Conservation (phyloP, 805 yeast genomes). For the Pichia membranifaciens region DNA sequence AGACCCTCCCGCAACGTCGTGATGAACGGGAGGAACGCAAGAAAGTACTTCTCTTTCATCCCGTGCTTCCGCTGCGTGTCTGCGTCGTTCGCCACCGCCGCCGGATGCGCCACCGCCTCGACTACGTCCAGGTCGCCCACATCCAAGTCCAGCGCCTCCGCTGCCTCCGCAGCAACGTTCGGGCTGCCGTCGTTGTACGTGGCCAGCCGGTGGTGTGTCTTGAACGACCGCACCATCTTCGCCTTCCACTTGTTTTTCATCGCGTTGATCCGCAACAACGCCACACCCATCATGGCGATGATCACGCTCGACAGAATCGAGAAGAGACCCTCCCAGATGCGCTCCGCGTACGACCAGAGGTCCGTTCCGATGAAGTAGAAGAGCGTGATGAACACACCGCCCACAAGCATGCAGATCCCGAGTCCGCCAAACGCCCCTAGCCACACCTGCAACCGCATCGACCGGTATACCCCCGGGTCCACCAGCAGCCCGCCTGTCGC, state of each 20-base stretch:
- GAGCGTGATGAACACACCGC: constrained; percentile 59
- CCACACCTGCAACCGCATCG: constrained; percentile 68
- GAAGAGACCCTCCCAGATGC: constrained; percentile 83
- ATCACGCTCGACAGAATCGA: constrained; percentile 72
- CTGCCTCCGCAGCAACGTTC: no score
- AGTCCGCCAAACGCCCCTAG: constrained; percentile 74
- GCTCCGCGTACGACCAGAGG: constrained; percentile 81
- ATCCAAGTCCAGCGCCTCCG: no score
- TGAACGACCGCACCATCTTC: constrained; percentile 34
- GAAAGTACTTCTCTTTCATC: constrained; percentile 57
- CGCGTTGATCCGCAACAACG: constrained; percentile 73
- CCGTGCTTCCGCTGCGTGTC: constrained; percentile 14
- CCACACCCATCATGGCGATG: constrained; percentile 82
- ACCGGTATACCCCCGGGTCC: constrained; percentile 32
- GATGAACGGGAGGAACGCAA: constrained; percentile 70
- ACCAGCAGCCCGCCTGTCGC: constrained; percentile 20
- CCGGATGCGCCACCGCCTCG: no score
- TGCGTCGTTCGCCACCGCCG: no score
- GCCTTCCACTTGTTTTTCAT: constrained; percentile 77
- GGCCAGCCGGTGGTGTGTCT: constrained; percentile 9
- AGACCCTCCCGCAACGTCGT: constrained; percentile 86
- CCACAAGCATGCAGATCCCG: constrained; percentile 61
- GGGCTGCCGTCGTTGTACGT: not conserved
- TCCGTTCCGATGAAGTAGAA: constrained; percentile 79
- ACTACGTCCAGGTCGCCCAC: no score